Evolutionary conservation across 768 basidiomycete species (phyloP), one percentile per base, ranked within the genome.

Genomic region (Suillus cothurnatus): DNA sequence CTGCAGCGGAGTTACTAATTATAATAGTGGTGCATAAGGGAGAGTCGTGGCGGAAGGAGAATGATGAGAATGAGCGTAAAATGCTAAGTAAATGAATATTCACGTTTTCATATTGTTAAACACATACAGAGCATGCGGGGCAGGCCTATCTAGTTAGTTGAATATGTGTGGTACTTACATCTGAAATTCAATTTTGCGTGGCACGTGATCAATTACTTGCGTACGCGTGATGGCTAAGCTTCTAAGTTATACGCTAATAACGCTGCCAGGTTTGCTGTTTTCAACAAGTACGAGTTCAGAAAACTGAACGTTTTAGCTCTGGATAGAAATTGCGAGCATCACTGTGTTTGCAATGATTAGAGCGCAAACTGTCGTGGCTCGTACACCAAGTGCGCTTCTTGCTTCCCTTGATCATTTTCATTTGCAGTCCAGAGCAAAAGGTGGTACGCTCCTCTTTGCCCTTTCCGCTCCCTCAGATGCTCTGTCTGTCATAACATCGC

Each of bases 1-100:
- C 84, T 2, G 52, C 87, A 36, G 82, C 81, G 45, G 86, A 86
- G 49, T 66, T 82, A 3, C 79, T 91, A 19, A 81, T 91, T 26
- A 67, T 90, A n/a, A 75, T 92, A 4, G 86, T 91, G 2, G 79
- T 83, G 65, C 76, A 76, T 78, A 87, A 86, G 74, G 92, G 90
- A 0, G 78, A 74, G 15, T 68, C 72, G 9, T 92, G 91, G 91
- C 81, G 91, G 11, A 78, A 81, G 67, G 72, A 71, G 21, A 81
- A 81, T 5, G 84, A 86, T 67, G 72, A 71, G 34, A 70, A 80
- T 41, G 84, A 87, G 69, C 52, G 65, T 50, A 64, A 31, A 23
- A 70, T 55, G 21, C 6, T n/a, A 55, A 55, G 53, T n/a, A n/a
- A 55, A 32, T 55, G 53, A 55, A 55, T 53, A 55, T 12, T 55